Conservation (phyloP, 2,329 filamentous ascomycete species). For the Macrophomina pseudophaseolina region DNA sequence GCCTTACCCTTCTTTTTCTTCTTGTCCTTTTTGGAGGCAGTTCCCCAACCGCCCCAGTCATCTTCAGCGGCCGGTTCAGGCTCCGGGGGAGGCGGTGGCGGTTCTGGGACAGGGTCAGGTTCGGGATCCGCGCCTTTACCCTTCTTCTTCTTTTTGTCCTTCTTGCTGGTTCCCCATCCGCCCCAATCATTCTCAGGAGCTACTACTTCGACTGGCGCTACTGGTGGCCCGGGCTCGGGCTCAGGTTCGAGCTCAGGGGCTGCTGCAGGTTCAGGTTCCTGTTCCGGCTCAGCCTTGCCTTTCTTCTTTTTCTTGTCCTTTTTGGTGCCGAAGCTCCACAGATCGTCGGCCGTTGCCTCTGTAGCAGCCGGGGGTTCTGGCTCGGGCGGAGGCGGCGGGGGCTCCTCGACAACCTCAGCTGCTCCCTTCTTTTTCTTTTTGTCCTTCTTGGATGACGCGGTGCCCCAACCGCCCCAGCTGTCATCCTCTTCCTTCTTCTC, state of each 20-base stretch:
- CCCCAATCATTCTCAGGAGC: conserved; percentile 18
- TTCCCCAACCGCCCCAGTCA: conserved; percentile 29
- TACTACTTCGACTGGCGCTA: background rate
- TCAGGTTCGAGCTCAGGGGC: conserved; percentile 16
- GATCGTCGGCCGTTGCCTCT: conserved; percentile 28
- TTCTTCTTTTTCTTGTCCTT: conserved; percentile 29
- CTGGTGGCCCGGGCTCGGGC: conserved; percentile 4
- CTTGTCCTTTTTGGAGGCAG: conserved; percentile 31
- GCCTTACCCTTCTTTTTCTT: conserved; percentile 35
- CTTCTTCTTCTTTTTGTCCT: conserved; percentile 54
- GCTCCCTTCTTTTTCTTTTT: conserved; percentile 43
- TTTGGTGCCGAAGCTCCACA: background rate
- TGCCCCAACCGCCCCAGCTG: conserved; percentile 20
- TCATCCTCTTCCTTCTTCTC: conserved; percentile 37
- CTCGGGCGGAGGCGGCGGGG: conserved; percentile 30
- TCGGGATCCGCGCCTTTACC: conserved; percentile 39
- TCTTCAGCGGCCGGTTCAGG: conserved; percentile 33
- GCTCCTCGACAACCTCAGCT: conserved; percentile 29
- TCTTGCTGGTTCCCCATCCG: conserved; percentile 27
- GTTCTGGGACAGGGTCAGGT: conserved; percentile 31
- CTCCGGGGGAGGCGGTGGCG: conserved; percentile 31
- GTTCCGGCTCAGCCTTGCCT: conserved; percentile 16
- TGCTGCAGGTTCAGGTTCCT: conserved; percentile 32
- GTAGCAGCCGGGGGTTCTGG: conserved; percentile 31
- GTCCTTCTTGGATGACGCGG: conserved; percentile 32